phyloP scores from a whole-genome alignment of 306 rosid genomes.

The Prunus fruticosa region DNA sequence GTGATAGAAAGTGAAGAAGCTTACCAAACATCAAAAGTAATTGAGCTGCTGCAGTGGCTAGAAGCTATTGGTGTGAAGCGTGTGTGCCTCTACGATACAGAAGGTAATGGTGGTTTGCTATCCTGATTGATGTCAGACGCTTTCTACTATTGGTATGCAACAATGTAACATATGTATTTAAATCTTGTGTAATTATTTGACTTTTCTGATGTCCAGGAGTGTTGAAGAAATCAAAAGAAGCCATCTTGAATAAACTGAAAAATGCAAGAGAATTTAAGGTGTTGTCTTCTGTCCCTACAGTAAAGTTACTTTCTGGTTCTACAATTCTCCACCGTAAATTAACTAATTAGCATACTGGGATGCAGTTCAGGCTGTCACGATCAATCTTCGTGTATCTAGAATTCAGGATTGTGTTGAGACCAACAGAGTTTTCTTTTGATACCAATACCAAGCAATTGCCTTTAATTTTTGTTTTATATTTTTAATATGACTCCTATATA shows the following conservation, averaged over 20 bases:
- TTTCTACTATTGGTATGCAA: conserved; percentile 14
- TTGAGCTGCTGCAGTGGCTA: conserved; percentile 69
- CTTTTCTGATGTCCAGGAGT: conserved; percentile 51
- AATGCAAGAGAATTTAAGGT: conserved; percentile 50
- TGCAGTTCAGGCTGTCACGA: neutral
- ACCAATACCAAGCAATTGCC: neutral
- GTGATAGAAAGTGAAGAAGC: conserved; percentile 90
- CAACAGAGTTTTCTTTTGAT: neutral
- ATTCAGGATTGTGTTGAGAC: neutral
- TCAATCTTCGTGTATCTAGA: neutral
- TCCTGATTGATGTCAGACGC: conserved; percentile 9
- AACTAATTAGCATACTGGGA: neutral
- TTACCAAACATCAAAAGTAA: conserved; percentile 49
- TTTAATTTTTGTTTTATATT: too few relatives aligned
- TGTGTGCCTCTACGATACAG: conserved; percentile 76
- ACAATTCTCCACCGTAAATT: neutral
- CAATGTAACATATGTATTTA: neutral
- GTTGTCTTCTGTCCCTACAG: neutral
- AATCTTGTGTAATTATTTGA: conserved; percentile 4
- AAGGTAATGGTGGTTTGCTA: conserved; percentile 48
- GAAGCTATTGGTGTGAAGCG: conserved; percentile 58
- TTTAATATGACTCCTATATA: neutral
- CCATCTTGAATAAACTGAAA: conserved; percentile 53
- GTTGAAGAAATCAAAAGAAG: conserved; percentile 58
- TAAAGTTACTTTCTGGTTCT: neutral